Percentiles rank a stretch among this genome's conserved stretches.
Conservation (phyloP, 345 rosid genomes). For the Microthlaspi erraticum region DNA sequence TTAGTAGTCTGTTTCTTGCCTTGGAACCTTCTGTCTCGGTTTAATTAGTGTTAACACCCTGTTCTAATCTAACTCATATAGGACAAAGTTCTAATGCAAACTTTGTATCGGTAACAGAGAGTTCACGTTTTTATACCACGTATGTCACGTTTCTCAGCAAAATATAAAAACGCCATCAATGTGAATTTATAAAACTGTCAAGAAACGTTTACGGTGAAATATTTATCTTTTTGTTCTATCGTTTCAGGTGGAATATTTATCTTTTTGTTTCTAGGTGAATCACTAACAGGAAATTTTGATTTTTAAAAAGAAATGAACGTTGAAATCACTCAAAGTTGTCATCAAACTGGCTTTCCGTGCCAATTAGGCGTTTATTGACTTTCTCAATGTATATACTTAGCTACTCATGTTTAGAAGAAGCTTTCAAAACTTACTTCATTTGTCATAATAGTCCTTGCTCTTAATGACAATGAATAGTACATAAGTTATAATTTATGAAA, state of each 20-base stretch:
- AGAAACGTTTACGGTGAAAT: background rate
- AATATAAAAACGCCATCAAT: conserved; percentile 4
- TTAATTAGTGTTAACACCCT: too few species aligned
- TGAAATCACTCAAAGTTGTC: conserved; percentile 35
- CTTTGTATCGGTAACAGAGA: background rate
- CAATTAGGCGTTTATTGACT: conserved; percentile 32
- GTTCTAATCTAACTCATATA: too few species aligned
- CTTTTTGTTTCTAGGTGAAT: background rate
- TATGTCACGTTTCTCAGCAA: conserved; percentile 8
- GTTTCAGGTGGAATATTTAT: background rate
- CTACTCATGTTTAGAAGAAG: background rate
- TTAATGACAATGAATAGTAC: conserved; percentile 30
- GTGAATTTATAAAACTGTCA: background rate
- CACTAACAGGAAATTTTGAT: background rate
- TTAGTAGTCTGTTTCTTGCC: too few species aligned
- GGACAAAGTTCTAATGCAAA: too few species aligned
- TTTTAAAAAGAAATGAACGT: conserved; percentile 8
- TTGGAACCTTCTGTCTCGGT: too few species aligned
- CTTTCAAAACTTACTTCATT: background rate
- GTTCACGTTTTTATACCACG: background rate
- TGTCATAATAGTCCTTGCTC: too few species aligned
- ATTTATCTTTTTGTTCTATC: background rate
- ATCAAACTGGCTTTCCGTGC: conserved; percentile 29
- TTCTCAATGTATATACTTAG: too few species aligned
- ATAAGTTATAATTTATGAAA: background rate